phyloP scores from a whole-genome alignment of 2,329 filamentous ascomycete genomes.

The Xylariaceae sp. region DNA sequence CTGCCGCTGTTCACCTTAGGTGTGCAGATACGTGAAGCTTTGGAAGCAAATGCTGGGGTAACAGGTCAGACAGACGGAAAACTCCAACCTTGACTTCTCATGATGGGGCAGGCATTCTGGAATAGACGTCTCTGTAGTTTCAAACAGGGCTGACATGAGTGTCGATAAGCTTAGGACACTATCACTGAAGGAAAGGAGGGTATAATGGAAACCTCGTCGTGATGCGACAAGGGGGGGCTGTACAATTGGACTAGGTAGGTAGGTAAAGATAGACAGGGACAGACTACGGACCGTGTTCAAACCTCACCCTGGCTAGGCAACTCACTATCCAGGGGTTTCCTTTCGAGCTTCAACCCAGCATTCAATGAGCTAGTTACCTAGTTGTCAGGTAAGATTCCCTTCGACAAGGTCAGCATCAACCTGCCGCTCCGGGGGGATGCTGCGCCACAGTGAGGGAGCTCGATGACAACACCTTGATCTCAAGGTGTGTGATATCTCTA shows the following conservation, averaged over 20 bases:
- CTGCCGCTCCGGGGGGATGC: background rate
- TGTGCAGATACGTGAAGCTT: slow-evolving; percentile 7
- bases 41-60: background rate
- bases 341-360: background rate
- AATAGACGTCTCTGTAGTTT: slow-evolving; percentile 6
- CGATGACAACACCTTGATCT: background rate
- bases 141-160: slow-evolving; percentile 11
- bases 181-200: background rate
- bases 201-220: slow-evolving; percentile 4
- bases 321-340: background rate
- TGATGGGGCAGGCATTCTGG: slow-evolving; percentile 6
- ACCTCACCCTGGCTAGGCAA: background rate
- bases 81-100: background rate
- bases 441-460: slow-evolving; percentile 4
- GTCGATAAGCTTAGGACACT: slow-evolving; percentile 8
- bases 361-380: background rate
- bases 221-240: background rate
- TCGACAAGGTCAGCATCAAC: background rate
- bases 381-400: background rate
- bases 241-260: slow-evolving; percentile 7
- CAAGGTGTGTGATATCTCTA: background rate
- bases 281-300: background rate
- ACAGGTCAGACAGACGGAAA: background rate
- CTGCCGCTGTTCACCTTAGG: slow-evolving; percentile 13
- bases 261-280: background rate